Base-by-base conservation (phyloP, 768 basidiomycete genomes). In the Punctularia strigosozonata region DNA sequence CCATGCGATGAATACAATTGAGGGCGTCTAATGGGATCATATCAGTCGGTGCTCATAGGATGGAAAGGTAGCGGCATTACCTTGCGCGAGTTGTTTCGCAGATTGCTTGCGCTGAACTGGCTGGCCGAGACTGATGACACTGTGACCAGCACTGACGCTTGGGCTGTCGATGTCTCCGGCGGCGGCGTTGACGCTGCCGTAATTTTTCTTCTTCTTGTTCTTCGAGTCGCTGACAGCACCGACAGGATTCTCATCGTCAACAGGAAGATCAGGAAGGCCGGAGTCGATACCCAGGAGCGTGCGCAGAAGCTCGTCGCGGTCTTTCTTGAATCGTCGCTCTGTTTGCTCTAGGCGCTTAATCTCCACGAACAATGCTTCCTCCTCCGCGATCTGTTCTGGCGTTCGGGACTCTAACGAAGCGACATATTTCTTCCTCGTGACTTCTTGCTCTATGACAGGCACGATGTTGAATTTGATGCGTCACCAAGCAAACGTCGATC, bases 291-390 rank as follows among this genome's bases (percentile, higher is more conserved):
- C 91, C 19, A 80, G 75, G 12, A 95, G 61, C 0, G 78, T 84
- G 22, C 85, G 73, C 44, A 97, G 66, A 19, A 97, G 71, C 31
- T 88, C 86, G 41, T 95, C 89, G 14, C 91, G 68, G 15, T 95
- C 90, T 46, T 75, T 77, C 60, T 82, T 84, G 65, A 91, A 97
- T 38, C 71, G 71, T 23, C 82, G 72, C 54, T 95, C 91, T 43
- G 71, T 87, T 60, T 97, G 94, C 55, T 97, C 92, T 36, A 99
- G 69, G n/a, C 88, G 77, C 53, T 92, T 91, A 36, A 94, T 72
- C 57, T 97, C 90, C 45, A 97, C 63, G 59, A 86, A 97, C 3
- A 99, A 67, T 6, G 88, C 84, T 50, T 97, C 92, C 65, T 98
- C 95, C 55, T 99, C 92, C 14, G 80, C 82, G 31, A 94, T 80